Evolutionary conservation across 2,329 filamentous ascomycete genomes (phyloP).

Genomic region (Aspergillus uvarum): DNA sequence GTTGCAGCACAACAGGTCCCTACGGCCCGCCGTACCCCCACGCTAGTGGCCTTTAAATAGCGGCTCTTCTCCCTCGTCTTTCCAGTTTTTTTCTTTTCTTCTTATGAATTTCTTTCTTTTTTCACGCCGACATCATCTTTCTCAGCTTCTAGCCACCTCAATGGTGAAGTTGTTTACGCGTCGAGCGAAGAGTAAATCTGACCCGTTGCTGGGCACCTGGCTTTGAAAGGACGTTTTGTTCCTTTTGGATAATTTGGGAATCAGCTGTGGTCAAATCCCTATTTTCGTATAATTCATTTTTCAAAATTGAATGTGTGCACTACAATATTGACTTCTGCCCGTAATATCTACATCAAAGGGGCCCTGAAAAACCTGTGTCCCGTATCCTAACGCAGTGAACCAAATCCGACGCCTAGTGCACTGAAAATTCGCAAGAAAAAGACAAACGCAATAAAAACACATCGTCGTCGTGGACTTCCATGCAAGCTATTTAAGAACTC

Average conservation of each 20-base stretch:
- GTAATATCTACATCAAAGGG: background rate
- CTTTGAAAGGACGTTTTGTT: slow-evolving; percentile 65
- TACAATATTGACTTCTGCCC: slow-evolving; percentile 4
- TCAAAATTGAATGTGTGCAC: background rate
- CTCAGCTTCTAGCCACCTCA: slow-evolving; percentile 50
- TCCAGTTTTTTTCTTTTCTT: slow-evolving; percentile 40
- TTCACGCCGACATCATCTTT: background rate
- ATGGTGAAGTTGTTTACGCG: slow-evolving; percentile 64
- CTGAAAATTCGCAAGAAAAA: slow-evolving; percentile 13
- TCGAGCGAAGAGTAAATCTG: slow-evolving; percentile 63
- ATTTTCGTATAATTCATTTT: background rate
- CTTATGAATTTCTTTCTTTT: slow-evolving; percentile 35
- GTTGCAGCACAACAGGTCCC: slow-evolving; percentile 44
- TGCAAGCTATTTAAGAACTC: slow-evolving; percentile 40
- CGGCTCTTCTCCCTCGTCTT: slow-evolving; percentile 24
- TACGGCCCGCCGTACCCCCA: slow-evolving; percentile 33
- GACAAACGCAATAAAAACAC: slow-evolving; percentile 25
- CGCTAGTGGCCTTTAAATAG: slow-evolving; percentile 30
- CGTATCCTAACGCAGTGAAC: slow-evolving; percentile 1
- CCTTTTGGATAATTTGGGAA: slow-evolving; percentile 65
- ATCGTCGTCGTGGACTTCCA: slow-evolving; percentile 53
- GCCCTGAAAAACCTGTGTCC: slow-evolving; percentile 4
- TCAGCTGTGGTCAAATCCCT: slow-evolving; percentile 66
- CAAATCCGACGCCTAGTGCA: slow-evolving; percentile 17
- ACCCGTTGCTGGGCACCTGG: slow-evolving; percentile 72